Evolutionary conservation across 345 rosid genomes (phyloP).

Genomic region (Trapa bicornis): DNA sequence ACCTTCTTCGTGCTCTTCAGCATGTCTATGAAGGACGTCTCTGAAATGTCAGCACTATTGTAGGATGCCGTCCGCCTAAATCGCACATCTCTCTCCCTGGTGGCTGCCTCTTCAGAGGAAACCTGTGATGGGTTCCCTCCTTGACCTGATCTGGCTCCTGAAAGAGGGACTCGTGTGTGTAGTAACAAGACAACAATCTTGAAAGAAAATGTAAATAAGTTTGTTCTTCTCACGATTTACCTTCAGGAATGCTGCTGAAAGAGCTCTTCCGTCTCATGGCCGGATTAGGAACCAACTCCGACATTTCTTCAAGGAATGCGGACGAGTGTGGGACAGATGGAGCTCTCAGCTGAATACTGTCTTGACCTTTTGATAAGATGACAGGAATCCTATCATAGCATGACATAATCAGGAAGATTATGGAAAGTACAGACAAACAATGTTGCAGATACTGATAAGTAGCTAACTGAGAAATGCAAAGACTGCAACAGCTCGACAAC

Average conservation of each 20-base stretch:
- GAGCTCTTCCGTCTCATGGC: conserved; percentile 25
- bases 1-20: conserved; percentile 43
- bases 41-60: conserved; percentile 33
- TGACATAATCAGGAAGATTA: neutral
- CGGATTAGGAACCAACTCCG: conserved; percentile 29
- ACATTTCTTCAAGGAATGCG: conserved; percentile 36
- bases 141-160: conserved; percentile 23
- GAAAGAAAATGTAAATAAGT: neutral
- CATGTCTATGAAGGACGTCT: conserved; percentile 73
- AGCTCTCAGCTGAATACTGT: conserved; percentile 25
- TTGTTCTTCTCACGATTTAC: conserved; percentile 13
- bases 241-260: conserved; percentile 24
- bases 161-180: neutral
- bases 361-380: conserved; percentile 31
- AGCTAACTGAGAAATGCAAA: neutral
- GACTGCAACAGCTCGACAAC: neutral
- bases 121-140: conserved; percentile 13
- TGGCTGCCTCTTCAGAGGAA: conserved; percentile 12
- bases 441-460: neutral
- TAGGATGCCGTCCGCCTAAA: conserved; percentile 36
- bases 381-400: conserved; percentile 18
- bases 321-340: conserved; percentile 29
- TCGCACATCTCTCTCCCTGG: conserved; percentile 31
- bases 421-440: neutral
- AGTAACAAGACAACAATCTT: neutral